phyloP scores from a whole-genome alignment of 2,329 filamentous ascomycete genomes.

The Cephalotrichum gorgonifer region DNA sequence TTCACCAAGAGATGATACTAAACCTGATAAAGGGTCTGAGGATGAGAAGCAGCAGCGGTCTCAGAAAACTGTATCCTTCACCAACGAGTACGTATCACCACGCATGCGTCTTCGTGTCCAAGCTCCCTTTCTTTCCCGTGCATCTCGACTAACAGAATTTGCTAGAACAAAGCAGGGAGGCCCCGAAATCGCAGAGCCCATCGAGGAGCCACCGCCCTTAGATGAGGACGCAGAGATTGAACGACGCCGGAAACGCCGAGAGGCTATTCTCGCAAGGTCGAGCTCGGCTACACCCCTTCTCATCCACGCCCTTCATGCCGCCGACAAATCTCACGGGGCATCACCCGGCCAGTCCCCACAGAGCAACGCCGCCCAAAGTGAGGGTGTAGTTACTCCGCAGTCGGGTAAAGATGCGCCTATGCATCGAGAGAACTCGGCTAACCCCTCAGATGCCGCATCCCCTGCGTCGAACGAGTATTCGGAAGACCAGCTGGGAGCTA shows the following conservation, averaged over 20 bases:
- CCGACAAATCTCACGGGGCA: slow-evolving; percentile 42
- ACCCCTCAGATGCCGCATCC: slow-evolving; percentile 10
- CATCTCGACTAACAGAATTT: not conserved
- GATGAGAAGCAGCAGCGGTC: slow-evolving; percentile 1
- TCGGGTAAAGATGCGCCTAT: slow-evolving; percentile 17
- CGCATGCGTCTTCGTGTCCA: not conserved
- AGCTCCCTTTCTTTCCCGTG: not conserved
- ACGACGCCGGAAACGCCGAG: slow-evolving; percentile 71
- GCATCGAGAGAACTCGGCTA: slow-evolving; percentile 38
- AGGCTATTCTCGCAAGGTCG: slow-evolving; percentile 78
- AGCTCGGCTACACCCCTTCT: slow-evolving; percentile 63
- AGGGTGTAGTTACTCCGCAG: slow-evolving; percentile 17
- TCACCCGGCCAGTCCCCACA: slow-evolving; percentile 39
- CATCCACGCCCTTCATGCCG: slow-evolving; percentile 61
- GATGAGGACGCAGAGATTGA: slow-evolving; percentile 80
- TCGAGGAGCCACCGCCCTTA: slow-evolving; percentile 28
- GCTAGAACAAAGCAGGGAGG: slow-evolving; percentile 4
- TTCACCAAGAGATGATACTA: slow-evolving; percentile 54
- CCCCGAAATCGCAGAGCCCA: slow-evolving; percentile 6
- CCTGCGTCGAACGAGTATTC: slow-evolving; percentile 3
- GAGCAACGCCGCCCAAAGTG: slow-evolving; percentile 16
- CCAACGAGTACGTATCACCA: slow-evolving; percentile 6
- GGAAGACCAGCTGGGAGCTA: slow-evolving; percentile 4
- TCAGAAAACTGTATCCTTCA: not conserved
- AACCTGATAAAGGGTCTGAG: slow-evolving; percentile 45